phyloP scores from a whole-genome alignment of 75 land plant genomes.

The Selaginella tamariscina region DNA sequence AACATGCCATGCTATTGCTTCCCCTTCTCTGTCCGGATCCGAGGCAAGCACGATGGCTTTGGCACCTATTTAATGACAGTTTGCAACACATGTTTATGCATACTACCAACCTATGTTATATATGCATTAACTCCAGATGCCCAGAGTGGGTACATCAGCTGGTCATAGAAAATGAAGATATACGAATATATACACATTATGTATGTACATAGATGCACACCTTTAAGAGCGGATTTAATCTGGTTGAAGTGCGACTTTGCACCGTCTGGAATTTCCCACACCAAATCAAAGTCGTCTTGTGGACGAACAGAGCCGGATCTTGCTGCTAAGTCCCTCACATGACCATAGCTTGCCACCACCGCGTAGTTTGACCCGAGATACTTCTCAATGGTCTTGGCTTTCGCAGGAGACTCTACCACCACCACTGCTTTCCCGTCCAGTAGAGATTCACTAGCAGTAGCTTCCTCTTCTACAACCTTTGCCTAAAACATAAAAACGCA shows the following conservation, averaged over 20 bases:
- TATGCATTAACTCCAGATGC: no score
- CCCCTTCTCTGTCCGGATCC: slow-evolving; percentile 99
- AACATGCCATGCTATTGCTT: slow-evolving; percentile 99
- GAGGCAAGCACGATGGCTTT: slow-evolving; percentile 65
- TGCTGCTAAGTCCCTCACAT: neutral
- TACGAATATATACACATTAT: neutral
- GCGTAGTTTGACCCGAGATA: neutral
- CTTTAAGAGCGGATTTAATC: neutral
- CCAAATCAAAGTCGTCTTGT: neutral
- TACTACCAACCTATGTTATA: no score
- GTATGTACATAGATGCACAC: no score
- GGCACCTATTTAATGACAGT: no score
- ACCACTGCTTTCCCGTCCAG: neutral
- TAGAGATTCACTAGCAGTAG: no score
- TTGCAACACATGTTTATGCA: no score
- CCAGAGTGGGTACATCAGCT: no score
- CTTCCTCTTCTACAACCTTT: no score
- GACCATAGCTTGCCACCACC: slow-evolving; percentile 2
- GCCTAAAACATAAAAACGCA: no score
- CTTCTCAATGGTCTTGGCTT: neutral
- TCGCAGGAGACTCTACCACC: neutral
- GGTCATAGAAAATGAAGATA: no score
- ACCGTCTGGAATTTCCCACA: neutral
- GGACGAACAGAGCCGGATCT: neutral
- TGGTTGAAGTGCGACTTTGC: slow-evolving; percentile 1